Evolutionary conservation across 1,284 basidiomycete genomes (phyloP), one percentile per base, ranked within the genome.

Genomic region (Cutaneotrichosporon spelunceum): DNA sequence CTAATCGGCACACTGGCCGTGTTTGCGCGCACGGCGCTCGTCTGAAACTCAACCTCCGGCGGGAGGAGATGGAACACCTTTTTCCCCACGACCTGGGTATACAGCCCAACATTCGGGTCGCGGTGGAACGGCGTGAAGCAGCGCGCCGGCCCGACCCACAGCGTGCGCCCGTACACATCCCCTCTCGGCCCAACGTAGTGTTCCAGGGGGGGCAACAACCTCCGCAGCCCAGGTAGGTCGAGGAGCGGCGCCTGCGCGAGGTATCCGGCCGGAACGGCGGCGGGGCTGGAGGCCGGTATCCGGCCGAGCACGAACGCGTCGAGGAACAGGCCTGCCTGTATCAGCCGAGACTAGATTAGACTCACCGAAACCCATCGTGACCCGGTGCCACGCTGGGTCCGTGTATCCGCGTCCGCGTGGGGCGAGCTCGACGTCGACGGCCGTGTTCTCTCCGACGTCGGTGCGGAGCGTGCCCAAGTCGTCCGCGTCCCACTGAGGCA

Each of bases 21-120:
- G 19, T 64, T 64, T 47, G 4, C 11, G 14, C 50, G 47, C 47
- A 58, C 13, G 26, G 11, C 45, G 16, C 53, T 26, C 21, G 4
- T 29, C 23, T 34, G 49, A 16, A 66, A 52, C 19, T 50, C 63
- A 0, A 72, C 68, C 14, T 61, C 55, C 5, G 75, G 73, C 14
- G 75, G 75, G 14, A 74, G 44, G 34, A 75, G 61, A 59, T 73
- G 68, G 66, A 78, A 78, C 29, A 63, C 67, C 63, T 77, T 77
- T 2, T 29, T 45, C 14, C 76, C 76, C 2, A 70, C 50, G 49
- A 78, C 58, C 53, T 78, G 76, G 19, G 70, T 68, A 59, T 75
- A 78, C n/a, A 78, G 64, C 7, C 75, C 75, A 2, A 70, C 59
- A 50, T 78, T 77, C 4, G 75, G 76, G 60, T 78, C 76, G 53